phyloP scores from a whole-genome alignment of 179 eudicot species.

The Corrigiola litoralis region DNA sequence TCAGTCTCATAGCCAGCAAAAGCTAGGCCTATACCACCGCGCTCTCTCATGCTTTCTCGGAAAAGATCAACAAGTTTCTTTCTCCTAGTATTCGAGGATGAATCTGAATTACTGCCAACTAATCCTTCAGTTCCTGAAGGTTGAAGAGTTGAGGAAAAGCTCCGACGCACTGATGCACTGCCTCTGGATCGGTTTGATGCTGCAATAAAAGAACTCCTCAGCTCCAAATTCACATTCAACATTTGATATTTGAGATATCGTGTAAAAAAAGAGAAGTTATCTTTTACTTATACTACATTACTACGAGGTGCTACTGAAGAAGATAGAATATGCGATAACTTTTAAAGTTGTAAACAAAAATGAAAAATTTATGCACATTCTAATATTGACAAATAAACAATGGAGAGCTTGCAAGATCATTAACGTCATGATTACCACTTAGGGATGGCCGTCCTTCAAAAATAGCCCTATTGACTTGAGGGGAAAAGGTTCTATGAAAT shows the following conservation, averaged over 20 bases:
- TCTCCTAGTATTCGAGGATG: constrained; percentile 47
- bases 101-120: constrained; percentile 17
- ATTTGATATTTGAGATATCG: too few species aligned
- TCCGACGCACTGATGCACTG: constrained; percentile 20
- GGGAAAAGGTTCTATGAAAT: constrained; percentile 25
- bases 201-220: constrained; percentile 15
- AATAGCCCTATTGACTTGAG: constrained; percentile 26
- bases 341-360: too few species aligned
- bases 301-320: too few species aligned
- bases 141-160: constrained; percentile 22
- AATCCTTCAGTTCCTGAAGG: constrained; percentile 21
- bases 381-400: neutral
- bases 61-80: constrained; percentile 73
- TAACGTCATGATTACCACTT: constrained; percentile 23
- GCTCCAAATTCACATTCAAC: too few species aligned
- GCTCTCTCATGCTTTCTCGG: constrained; percentile 48
- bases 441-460: constrained; percentile 32
- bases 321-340: too few species aligned
- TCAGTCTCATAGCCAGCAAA: constrained; percentile 9
- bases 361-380: too few species aligned
- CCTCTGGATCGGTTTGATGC: constrained; percentile 25
- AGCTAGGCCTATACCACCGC: constrained; percentile 25
- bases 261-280: too few species aligned
- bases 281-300: too few species aligned
- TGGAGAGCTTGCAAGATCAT: neutral